Conservation (phyloP, 805 yeast species). For the Yamadazyma scolyti region DNA sequence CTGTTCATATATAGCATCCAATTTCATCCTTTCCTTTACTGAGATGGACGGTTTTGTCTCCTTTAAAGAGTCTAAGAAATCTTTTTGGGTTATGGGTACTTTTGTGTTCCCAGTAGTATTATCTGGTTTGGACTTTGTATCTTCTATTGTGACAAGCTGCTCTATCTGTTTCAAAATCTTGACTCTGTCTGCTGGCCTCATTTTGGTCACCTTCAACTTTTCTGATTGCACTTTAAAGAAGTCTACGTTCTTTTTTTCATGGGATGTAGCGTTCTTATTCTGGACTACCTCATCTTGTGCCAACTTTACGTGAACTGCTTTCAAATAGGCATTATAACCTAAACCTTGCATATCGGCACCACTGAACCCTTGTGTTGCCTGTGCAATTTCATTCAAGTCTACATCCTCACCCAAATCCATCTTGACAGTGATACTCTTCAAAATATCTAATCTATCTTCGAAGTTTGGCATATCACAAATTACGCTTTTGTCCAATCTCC, state of each 20-base stretch:
- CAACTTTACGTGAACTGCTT: conserved; percentile 75
- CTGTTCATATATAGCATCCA: conserved; percentile 60
- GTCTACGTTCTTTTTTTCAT: conserved; percentile 20
- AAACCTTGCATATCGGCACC: conserved; percentile 96
- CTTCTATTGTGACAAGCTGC: conserved; percentile 21
- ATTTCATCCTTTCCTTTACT: conserved; percentile 58
- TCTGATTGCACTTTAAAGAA: conserved; percentile 41
- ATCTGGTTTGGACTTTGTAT: conserved; percentile 7
- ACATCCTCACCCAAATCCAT: conserved; percentile 55
- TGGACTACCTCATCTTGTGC: conserved; percentile 33
- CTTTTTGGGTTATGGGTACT: conserved; percentile 28
- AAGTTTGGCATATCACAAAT: conserved; percentile 81
- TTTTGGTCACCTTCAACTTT: conserved; percentile 20
- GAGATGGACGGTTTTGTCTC: conserved; percentile 94
- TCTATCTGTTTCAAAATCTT: conserved; percentile 41
- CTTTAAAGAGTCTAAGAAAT: conserved; percentile 57
- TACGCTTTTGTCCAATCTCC: conserved; percentile 89
- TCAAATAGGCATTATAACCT: conserved; percentile 85
- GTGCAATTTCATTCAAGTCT: conserved; percentile 53
- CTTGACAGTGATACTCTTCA: conserved; percentile 53
- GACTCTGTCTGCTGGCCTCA: conserved; percentile 38
- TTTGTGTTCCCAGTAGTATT: conserved; percentile 9
- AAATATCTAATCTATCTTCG: conserved; percentile 70
- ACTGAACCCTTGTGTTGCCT: conserved; percentile 68
- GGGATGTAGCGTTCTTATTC: conserved; percentile 12